Conservation (phyloP, 2,329 filamentous ascomycete species). For the Coniochaeta sp. region DNA sequence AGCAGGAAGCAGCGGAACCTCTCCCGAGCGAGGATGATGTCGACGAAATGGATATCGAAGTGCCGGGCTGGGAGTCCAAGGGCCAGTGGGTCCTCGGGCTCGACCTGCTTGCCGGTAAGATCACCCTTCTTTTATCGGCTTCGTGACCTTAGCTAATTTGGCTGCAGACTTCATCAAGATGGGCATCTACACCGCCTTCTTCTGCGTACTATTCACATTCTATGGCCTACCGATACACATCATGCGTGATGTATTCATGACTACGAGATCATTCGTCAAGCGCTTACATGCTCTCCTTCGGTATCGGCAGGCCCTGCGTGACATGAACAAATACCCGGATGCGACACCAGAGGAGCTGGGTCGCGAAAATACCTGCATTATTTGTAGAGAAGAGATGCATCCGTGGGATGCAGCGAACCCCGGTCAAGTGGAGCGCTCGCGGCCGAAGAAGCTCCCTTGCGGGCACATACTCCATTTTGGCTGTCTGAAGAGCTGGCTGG, state of each 20-base stretch:
- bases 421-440: slow-evolving; percentile 73
- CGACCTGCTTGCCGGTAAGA: slow-evolving; percentile 72
- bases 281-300: slow-evolving; percentile 81
- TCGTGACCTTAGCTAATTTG: slow-evolving; percentile 10
- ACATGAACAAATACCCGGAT: slow-evolving; percentile 94
- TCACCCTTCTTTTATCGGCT: background rate
- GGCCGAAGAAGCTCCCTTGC: slow-evolving; percentile 94
- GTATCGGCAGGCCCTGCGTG: slow-evolving; percentile 83
- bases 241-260: slow-evolving; percentile 90
- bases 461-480: slow-evolving; percentile 92
- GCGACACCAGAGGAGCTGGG: slow-evolving; percentile 79
- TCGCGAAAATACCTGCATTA: slow-evolving; percentile 91
- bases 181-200: slow-evolving; percentile 83
- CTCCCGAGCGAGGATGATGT: slow-evolving; percentile 60
- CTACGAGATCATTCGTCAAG: slow-evolving; percentile 84
- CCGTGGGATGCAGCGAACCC: slow-evolving; percentile 59
- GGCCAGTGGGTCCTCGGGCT: slow-evolving; percentile 86
- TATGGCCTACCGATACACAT: slow-evolving; percentile 96
- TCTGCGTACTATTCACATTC: slow-evolving; percentile 85
- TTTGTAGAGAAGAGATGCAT: slow-evolving; percentile 93
- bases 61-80: slow-evolving; percentile 94
- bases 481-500: slow-evolving; percentile 93
- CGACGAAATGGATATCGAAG: slow-evolving; percentile 90
- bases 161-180: slow-evolving; percentile 79
- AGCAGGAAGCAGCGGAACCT: slow-evolving; percentile 36